Evolutionary conservation across 805 yeast genomes (phyloP).

Genomic region (Isabelozyma gotoi): DNA sequence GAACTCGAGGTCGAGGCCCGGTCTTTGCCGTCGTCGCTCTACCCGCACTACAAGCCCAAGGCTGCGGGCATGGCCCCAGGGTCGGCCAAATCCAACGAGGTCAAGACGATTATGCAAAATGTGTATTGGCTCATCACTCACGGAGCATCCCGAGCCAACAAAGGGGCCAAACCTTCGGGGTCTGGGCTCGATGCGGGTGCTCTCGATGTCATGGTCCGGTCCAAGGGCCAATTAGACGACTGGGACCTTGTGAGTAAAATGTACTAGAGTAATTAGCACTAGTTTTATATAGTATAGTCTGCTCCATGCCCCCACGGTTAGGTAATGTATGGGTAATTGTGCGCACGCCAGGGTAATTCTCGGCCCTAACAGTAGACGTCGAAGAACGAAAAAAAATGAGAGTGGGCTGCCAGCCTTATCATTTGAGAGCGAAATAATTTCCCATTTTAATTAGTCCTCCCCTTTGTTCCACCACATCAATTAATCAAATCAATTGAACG

Average conservation of each 20-base stretch:
- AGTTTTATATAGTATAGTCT: too few species aligned
- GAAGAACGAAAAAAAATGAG: background rate
- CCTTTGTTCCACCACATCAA: background rate
- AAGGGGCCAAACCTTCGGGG: background rate
- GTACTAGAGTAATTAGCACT: conserved; percentile 13
- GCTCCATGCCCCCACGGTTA: too few species aligned
- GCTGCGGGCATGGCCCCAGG: background rate
- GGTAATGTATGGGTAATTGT: too few species aligned
- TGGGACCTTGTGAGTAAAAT: conserved; percentile 37
- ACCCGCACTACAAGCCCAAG: background rate
- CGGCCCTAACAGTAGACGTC: background rate
- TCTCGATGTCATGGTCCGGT: conserved; percentile 17
- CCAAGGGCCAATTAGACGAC: conserved; percentile 23
- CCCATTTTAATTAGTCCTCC: background rate
- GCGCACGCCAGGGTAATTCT: background rate
- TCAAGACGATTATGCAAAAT: conserved; percentile 28
- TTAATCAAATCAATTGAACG: background rate
- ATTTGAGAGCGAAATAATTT: background rate
- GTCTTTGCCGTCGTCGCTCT: background rate
- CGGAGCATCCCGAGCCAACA: conserved; percentile 11
- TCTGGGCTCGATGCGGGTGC: conserved; percentile 3
- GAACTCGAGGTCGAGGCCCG: background rate
- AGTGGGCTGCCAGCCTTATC: background rate
- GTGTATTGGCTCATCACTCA: conserved; percentile 26
- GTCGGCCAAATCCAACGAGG: conserved; percentile 6